Evolutionary conservation across 225 moss, liverwort and hornwort genomes (phyloP).

Genomic region (Asterella californica): DNA sequence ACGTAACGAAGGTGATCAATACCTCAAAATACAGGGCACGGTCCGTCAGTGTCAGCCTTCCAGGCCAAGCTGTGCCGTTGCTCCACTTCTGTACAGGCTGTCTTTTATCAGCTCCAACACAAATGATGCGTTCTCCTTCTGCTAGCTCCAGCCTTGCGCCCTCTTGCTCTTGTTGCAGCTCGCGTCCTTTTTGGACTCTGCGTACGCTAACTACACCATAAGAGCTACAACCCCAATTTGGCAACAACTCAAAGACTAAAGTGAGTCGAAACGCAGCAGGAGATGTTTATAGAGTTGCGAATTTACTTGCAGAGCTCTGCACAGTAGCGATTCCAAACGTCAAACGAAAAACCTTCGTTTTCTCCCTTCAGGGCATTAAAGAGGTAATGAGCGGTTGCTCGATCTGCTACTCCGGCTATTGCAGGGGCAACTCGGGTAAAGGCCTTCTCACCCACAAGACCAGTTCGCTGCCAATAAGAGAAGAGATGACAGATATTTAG

Average conservation of each 20-base stretch:
- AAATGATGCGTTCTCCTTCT: constrained; percentile 62
- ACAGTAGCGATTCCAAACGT: constrained; percentile 68
- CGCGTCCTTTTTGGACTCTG: constrained; percentile 73
- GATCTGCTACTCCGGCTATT: constrained; percentile 86
- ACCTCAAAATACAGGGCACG: constrained; percentile 95
- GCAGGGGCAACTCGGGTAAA: constrained; percentile 83
- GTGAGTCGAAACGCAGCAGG: background rate
- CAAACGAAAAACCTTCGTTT: constrained; percentile 61
- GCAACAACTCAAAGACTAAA: constrained; percentile 1
- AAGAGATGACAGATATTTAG: background rate
- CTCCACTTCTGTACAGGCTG: constrained; percentile 96
- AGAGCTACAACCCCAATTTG: background rate
- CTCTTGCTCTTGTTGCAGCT: constrained; percentile 57
- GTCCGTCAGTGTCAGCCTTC: constrained; percentile 89
- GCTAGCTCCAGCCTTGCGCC: constrained; percentile 58
- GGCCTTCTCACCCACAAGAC: constrained; percentile 80
- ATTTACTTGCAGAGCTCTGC: constrained; percentile 76
- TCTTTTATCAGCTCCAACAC: constrained; percentile 68
- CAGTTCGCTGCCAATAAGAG: constrained; percentile 52
- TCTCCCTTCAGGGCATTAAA: constrained; percentile 53
- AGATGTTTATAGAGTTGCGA: background rate
- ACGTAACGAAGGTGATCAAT: background rate
- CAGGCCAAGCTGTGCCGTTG: constrained; percentile 78
- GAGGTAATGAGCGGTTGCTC: constrained; percentile 65
- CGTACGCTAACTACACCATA: background rate